Base-by-base conservation (phyloP, 805 yeast genomes). In the Candida vartiovaarae region DNA sequence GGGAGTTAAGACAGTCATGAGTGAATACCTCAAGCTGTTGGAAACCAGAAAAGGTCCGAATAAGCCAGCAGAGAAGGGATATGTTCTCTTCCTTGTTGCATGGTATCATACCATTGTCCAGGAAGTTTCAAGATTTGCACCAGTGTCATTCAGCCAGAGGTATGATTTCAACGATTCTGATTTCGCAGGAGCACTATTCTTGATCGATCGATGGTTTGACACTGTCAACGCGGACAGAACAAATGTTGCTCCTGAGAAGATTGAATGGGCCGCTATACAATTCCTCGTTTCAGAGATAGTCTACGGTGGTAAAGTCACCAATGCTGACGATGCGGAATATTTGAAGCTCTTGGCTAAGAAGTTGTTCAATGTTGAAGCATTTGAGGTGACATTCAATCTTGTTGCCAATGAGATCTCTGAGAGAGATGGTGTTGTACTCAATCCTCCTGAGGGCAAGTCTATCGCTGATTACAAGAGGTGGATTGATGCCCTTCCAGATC, bases 101-200 rank as follows among this genome's bases (percentile, higher is more conserved):
- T 86, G 95, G 95, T 73, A 74, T 48, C 95, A 86, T 56, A 71
- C 84, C 0, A 56, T 83, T 1, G 55, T 87, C 3, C 70, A 70
- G 32, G 88, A 80, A 47, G 61, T 86, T 42, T 59, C 75, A 40
- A 66, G 83, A 38, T 82, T 71, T 49, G 71, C 69, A 1, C 88
- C 91, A 0, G 56, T 75, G 3, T 86, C 91, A 2, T 84, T 85
- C 62, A 52, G 63, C 1, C 73, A 74, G 50, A 55, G 51, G 8
- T 82, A 86, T 55, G 95, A 84, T 47, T 75, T 89, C 53, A 84
- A 76, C 56, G 86, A 84, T 44, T 62, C 80, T n/a, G 96, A 90
- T 57, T 72, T 82, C 42, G 62, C 65, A 8, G 67, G 77, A 24
- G 81, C 78, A 2, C 49, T 70, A 4, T 55, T 48, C 39, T 65